phyloP scores from a whole-genome alignment of 2,329 filamentous ascomycete genomes.

The Penicillium sp. region DNA sequence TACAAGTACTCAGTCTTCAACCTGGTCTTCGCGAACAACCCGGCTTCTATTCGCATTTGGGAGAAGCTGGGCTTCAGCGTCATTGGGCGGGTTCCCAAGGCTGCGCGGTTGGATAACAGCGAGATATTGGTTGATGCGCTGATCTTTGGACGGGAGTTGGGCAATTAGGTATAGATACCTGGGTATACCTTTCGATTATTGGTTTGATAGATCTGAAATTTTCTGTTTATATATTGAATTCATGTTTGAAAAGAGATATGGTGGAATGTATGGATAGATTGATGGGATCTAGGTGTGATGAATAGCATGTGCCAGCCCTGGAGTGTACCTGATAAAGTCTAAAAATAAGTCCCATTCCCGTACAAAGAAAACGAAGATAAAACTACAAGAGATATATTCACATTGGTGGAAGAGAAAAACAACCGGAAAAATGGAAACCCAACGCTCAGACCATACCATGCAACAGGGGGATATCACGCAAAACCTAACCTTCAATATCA shows the following conservation, averaged over 20 bases:
- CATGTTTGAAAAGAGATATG: background rate
- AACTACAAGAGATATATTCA: constrained; percentile 23
- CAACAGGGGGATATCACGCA: constrained; percentile 30
- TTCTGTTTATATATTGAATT: background rate
- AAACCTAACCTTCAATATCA: constrained; percentile 23
- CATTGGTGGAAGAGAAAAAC: constrained; percentile 14
- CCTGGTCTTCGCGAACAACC: constrained; percentile 42
- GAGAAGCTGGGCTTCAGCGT: constrained; percentile 39
- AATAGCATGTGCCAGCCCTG: background rate
- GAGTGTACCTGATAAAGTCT: background rate
- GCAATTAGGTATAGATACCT: constrained; percentile 10
- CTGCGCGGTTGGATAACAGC: constrained; percentile 37
- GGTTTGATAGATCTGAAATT: too few species aligned
- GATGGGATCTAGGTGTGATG: background rate
- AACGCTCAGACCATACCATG: constrained; percentile 25
- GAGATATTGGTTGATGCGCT: constrained; percentile 40
- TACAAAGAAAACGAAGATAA: constrained; percentile 6
- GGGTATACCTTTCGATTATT: background rate
- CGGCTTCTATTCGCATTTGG: constrained; percentile 41
- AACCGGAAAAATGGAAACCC: constrained; percentile 12
- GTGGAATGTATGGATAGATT: background rate
- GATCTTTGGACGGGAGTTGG: constrained; percentile 38
- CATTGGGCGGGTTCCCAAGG: constrained; percentile 39
- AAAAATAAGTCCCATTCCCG: constrained; percentile 5
- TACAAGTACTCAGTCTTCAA: constrained; percentile 46